Base-by-base conservation (phyloP, 805 yeast genomes). In the Debaryomyces hansenii region DNA sequence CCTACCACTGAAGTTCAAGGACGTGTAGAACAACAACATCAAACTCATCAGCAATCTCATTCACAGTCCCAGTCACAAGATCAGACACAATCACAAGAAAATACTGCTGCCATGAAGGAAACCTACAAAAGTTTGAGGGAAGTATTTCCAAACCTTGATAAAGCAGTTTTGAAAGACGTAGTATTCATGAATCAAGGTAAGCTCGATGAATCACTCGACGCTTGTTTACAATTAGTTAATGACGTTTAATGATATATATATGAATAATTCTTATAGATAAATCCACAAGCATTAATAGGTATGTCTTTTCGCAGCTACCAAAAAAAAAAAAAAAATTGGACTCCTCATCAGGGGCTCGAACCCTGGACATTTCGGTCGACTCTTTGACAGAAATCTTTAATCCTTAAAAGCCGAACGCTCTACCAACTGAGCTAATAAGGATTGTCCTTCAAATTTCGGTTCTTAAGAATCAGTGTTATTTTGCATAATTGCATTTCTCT, bases 111-210 rank as follows among this genome's bases (percentile, higher is more conserved):
- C 4, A 47, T 54, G 27, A 48, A 53, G 36, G 52, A 51, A 32
- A 55, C 82, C 2, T 69, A 77, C 20, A 66, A 65, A 1, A 78
- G 79, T 2, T 69, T 90, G 44, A 66, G 67, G 24, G 82, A 82
- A 40, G 86, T 90, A 82, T 90, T 90, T 63, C 95, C 96, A 0
- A 73, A 71, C 38, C 69, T 90, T 49, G 96, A 89, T 54, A 67
- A 70, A 41, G 87, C 80, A 0, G 68, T 90, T 1, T 74, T 90
- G 41, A 78, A 75, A 45, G 96, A 90, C 59, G 83, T 90, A 3
- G 76, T 90, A 28, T 66, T 69, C 2, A 80, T 84, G 62, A 86
- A 84, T 59, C 75, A 79, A 50, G 85, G 85, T 28, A 72, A 84
- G 42, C 72, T 87, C 5, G 95, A 90, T 27, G 78, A 76, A 8